Evolutionary conservation across 805 yeast genomes (phyloP).

Genomic region (Jamesozyma spencerorum): DNA sequence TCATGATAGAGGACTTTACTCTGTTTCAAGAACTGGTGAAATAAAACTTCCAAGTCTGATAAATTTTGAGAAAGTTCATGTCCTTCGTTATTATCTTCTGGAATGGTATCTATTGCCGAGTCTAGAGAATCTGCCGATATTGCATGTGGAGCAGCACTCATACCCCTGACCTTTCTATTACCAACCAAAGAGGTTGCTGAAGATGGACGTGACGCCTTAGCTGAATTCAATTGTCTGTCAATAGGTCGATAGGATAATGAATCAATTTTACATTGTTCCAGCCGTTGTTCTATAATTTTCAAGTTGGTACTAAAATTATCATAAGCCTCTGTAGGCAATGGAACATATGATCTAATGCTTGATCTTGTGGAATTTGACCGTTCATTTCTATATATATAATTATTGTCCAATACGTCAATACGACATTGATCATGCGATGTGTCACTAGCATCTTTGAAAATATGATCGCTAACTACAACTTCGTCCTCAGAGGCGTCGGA

Average conservation of each 20-base stretch:
- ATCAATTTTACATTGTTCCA: slow-evolving; percentile 24
- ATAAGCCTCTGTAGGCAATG: slow-evolving; percentile 17
- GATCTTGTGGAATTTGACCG: not conserved
- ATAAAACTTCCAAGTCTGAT: slow-evolving; percentile 17
- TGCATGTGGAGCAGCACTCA: slow-evolving; percentile 6
- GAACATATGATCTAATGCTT: slow-evolving; percentile 5
- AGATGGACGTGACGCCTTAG: slow-evolving; percentile 7
- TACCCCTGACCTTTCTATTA: slow-evolving; percentile 4
- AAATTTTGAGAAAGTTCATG: slow-evolving; percentile 22
- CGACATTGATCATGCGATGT: not conserved
- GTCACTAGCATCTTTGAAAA: not conserved
- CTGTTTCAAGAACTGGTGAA: slow-evolving; percentile 18
- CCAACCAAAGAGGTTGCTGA: slow-evolving; percentile 12
- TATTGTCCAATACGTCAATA: not conserved
- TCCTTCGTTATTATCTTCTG: not conserved
- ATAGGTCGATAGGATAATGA: slow-evolving; percentile 15
- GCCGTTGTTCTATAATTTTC: slow-evolving; percentile 18
- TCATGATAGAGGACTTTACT: slow-evolving; percentile 15
- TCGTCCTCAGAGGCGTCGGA: not conserved
- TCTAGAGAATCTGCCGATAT: slow-evolving; percentile 6
- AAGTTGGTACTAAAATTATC: slow-evolving; percentile 14
- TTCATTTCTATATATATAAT: not conserved
- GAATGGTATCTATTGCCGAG: slow-evolving; percentile 2
- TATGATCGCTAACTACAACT: not conserved
- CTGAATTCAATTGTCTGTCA: slow-evolving; percentile 2